A percentile compares a stretch with the other conserved stretches of the same genome.
Conservation (phyloP, 176 grass and related monocot species). For the Urochloa ruziziensis region DNA sequence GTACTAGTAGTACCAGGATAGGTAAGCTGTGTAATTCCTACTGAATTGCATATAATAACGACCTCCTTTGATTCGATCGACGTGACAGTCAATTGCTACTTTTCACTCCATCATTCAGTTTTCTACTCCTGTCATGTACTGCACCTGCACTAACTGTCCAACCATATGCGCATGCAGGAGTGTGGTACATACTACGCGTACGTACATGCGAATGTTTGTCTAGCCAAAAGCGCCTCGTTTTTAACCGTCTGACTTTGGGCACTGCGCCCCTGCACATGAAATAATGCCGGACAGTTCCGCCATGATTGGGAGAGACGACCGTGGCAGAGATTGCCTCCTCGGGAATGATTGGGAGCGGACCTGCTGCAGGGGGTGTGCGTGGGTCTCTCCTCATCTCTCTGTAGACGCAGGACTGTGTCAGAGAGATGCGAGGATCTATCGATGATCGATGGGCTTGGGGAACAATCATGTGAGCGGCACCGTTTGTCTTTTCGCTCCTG, state of each 20-base stretch:
- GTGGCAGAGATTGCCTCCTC: slow-evolving; percentile 43
- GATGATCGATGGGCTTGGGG: not conserved
- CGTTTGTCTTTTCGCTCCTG: slow-evolving; percentile 41
- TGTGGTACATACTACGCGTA: not conserved
- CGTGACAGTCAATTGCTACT: not conserved
- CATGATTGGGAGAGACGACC: slow-evolving; percentile 60
- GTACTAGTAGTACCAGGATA: slow-evolving; percentile 34
- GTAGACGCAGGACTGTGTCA: slow-evolving; percentile 31
- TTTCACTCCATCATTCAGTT: not conserved
- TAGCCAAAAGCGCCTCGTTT: slow-evolving; percentile 22
- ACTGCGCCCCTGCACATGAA: slow-evolving; percentile 45
- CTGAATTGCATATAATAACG: slow-evolving; percentile 41
- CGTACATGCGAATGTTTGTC: slow-evolving; percentile 8
- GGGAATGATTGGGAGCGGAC: slow-evolving; percentile 49
- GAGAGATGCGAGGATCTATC: not conserved
- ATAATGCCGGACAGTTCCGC: slow-evolving; percentile 46
- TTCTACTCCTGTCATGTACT: not conserved
- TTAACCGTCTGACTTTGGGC: slow-evolving; percentile 44
- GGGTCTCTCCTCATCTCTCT: not conserved
- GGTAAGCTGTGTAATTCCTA: slow-evolving; percentile 42
- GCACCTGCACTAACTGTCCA: too few relatives aligned
- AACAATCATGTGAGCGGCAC: slow-evolving; percentile 38
- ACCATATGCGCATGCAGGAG: not conserved
- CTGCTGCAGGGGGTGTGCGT: slow-evolving; percentile 33
- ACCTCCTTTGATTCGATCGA: not conserved